These are phyloP conservation scores for Yarrowia deformans DNA, from an alignment of 805 yeast genomes.

Conservation along the genomic window DNA sequence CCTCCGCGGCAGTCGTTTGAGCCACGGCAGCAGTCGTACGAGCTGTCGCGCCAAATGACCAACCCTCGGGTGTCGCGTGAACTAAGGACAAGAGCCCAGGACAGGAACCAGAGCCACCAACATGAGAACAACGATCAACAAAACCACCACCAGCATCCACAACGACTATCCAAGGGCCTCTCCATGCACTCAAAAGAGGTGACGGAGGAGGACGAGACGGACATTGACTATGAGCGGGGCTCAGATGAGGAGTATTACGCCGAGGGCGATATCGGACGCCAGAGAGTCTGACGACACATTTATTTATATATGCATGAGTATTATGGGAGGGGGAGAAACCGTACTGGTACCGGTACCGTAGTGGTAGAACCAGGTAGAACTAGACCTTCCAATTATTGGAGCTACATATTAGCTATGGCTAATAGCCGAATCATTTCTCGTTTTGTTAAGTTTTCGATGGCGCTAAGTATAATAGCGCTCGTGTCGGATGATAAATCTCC, in stretches of 20 bases:
- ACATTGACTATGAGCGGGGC: conserved; percentile 37
- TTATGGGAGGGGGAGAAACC: neutral
- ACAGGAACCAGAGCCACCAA: no score
- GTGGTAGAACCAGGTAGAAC: no score
- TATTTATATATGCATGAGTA: conserved; percentile 27
- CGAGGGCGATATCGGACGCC: conserved; percentile 28
- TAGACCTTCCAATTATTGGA: no score
- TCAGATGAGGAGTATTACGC: conserved; percentile 20
- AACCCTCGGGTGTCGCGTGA: conserved; percentile 14
- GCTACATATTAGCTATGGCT: no score
- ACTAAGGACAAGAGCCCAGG: neutral
- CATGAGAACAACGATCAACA: no score
- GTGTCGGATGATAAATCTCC: neutral
- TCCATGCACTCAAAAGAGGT: conserved; percentile 30
- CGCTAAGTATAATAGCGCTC: conserved; percentile 13
- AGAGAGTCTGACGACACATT: conserved; percentile 23
- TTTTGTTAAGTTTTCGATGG: neutral
- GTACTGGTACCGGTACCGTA: neutral
- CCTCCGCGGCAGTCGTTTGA: no score
- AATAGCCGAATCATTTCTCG: neutral
- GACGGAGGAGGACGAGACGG: conserved; percentile 36
- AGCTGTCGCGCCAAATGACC: conserved; percentile 17
- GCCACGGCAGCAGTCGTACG: neutral
- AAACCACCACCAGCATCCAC: conserved; percentile 1
- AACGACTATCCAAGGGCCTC: conserved; percentile 15